A percentile compares a stretch with the other conserved stretches of the same genome.
Evolutionary conservation across 345 rosid species (phyloP).

Genomic region (Brassica napus): DNA sequence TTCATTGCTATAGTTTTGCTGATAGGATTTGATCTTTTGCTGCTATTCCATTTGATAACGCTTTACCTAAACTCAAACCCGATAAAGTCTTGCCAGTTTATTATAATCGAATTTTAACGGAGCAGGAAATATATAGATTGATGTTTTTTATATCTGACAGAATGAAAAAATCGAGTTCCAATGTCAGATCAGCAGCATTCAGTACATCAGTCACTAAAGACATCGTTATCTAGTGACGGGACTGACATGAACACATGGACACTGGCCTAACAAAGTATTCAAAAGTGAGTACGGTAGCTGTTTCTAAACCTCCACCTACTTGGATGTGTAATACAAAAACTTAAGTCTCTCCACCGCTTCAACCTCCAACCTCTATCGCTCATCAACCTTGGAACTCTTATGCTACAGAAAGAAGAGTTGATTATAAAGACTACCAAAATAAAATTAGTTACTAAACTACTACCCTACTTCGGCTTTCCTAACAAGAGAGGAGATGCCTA

Average conservation of each 20-base stretch:
- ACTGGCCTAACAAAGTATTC: constrained; percentile 49
- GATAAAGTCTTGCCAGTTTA: neutral
- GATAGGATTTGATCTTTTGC: neutral
- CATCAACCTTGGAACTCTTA: constrained; percentile 76
- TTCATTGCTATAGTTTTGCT: neutral
- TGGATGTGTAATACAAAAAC: constrained; percentile 7
- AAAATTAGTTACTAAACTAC: neutral
- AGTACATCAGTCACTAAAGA: neutral
- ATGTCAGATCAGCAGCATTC: neutral
- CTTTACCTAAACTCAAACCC: neutral
- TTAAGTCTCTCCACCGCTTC: constrained; percentile 35
- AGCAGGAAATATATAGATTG: too few relatives aligned
- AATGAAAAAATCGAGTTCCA: neutral
- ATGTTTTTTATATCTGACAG: neutral
- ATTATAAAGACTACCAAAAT: neutral
- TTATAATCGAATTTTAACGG: too few relatives aligned
- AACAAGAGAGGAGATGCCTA: constrained; percentile 10
- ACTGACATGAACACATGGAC: constrained; percentile 3
- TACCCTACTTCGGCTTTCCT: constrained; percentile 7
- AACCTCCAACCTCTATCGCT: constrained; percentile 61
- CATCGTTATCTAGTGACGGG: neutral
- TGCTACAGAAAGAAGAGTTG: constrained; percentile 31
- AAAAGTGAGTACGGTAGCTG: constrained; percentile 40
- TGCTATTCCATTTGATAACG: neutral
- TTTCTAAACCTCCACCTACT: constrained; percentile 42